Percentiles rank a stretch among this genome's conserved stretches.
phyloP scores from a whole-genome alignment of 208 protist genomes.

The Acanthamoeba lenticulata region DNA sequence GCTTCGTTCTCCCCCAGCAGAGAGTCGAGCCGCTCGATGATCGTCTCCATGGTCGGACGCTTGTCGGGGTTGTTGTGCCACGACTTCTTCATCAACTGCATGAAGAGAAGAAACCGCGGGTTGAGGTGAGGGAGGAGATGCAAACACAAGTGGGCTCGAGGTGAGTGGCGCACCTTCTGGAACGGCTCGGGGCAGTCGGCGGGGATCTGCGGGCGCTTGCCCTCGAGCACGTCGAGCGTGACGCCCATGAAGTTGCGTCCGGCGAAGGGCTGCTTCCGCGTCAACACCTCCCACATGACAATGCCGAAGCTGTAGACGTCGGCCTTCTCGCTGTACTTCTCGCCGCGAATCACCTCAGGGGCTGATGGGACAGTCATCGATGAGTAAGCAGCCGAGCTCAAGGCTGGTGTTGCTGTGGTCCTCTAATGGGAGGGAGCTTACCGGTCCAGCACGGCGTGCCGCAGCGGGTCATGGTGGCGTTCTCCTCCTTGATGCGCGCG shows the following conservation, averaged over 20 bases:
- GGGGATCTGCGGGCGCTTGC: neutral
- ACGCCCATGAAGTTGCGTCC: constrained; percentile 23
- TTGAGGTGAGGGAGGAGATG: neutral
- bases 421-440: neutral
- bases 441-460: neutral
- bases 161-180: neutral
- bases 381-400: neutral
- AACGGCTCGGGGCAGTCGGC: neutral
- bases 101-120: neutral
- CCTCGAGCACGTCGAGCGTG: constrained; percentile 18
- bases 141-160: neutral
- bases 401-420: neutral
- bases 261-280: neutral
- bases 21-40: neutral
- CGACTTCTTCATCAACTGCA: neutral
- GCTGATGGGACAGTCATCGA: too few relatives aligned
- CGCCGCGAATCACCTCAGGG: neutral
- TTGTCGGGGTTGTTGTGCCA: neutral
- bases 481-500: constrained; percentile 8
- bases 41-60: neutral
- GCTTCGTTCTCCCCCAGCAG: neutral
- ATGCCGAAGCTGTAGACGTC: neutral
- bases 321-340: neutral
- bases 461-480: constrained; percentile 5
- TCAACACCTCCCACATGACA: constrained; percentile 1